Percentiles rank a stretch among this genome's conserved stretches.
These are phyloP conservation scores for Dillenia turbinata DNA, from an alignment of 164 flowering plant species.

Conservation along the genomic window DNA sequence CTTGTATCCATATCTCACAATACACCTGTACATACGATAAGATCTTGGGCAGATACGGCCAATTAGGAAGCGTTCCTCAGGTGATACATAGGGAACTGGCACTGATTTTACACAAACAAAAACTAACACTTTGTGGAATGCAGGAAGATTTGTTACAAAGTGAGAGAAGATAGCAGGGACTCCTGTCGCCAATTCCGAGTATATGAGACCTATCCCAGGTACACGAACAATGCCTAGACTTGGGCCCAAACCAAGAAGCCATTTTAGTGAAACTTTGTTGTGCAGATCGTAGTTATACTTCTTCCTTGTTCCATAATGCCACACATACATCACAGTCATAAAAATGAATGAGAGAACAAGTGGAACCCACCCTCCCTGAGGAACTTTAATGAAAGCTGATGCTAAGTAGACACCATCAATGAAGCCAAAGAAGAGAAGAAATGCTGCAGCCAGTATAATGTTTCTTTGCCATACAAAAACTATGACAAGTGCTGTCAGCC, in stretches of 20 bases:
- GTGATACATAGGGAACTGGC: slow-evolving; percentile 78
- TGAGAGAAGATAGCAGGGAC: slow-evolving; percentile 88
- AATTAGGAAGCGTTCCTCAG: slow-evolving; percentile 83
- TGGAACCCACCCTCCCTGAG: slow-evolving; percentile 93
- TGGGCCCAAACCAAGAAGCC: slow-evolving; percentile 84
- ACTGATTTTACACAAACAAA: slow-evolving; percentile 91
- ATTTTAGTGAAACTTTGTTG: slow-evolving; percentile 81
- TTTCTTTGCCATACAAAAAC: slow-evolving; percentile 71
- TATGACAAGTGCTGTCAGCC: slow-evolving; percentile 79
- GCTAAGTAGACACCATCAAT: slow-evolving; percentile 66
- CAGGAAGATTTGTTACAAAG: slow-evolving; percentile 87
- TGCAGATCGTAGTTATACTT: slow-evolving; percentile 78
- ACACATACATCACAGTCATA: slow-evolving; percentile 65
- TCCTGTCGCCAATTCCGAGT: slow-evolving; percentile 85
- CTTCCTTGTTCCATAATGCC: slow-evolving; percentile 84
- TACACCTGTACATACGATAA: slow-evolving; percentile 87
- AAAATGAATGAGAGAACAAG: slow-evolving; percentile 60
- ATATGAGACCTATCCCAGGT: slow-evolving; percentile 87
- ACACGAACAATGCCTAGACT: slow-evolving; percentile 91
- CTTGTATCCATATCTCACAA: slow-evolving; percentile 86
- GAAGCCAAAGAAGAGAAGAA: slow-evolving; percentile 59
- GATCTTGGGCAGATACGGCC: slow-evolving; percentile 84
- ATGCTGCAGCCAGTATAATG: slow-evolving; percentile 40
- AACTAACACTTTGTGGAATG: slow-evolving; percentile 78
- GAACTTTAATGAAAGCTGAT: slow-evolving; percentile 64